Percentiles rank a stretch among this genome's conserved stretches.
Conservation (phyloP, 441 rosid genomes). For the Adansonia grandidieri region DNA sequence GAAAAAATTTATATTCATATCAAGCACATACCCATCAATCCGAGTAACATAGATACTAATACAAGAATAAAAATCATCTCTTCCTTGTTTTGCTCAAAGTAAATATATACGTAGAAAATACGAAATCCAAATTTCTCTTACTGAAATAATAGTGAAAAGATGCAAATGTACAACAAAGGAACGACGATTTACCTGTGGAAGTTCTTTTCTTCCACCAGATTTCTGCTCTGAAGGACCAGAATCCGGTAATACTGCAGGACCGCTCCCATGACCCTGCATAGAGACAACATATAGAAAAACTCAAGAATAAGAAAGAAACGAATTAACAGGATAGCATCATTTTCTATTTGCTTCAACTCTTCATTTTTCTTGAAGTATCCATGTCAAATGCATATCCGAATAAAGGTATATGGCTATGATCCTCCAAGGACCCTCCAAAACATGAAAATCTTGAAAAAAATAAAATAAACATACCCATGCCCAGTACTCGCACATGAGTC, state of each 20-base stretch:
- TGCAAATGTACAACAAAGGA: background rate
- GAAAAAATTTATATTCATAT: no score
- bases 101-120: background rate
- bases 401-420: no score
- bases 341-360: no score
- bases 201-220: constrained; percentile 61
- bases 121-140: background rate
- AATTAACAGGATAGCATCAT: background rate
- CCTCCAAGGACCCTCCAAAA: no score
- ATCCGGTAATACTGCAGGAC: constrained; percentile 39
- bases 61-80: background rate
- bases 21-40: background rate
- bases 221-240: constrained; percentile 46
- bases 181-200: constrained; percentile 62
- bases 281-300: constrained; percentile 18
- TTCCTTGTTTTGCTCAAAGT: constrained; percentile 5
- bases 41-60: background rate
- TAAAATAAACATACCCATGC: no score
- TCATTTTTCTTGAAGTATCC: no score
- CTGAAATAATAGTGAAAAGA: background rate
- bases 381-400: no score
- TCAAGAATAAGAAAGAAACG: background rate
- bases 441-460: no score
- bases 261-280: constrained; percentile 35
- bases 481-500: no score